Percentiles rank a stretch among this genome's conserved stretches.
Evolutionary conservation across 768 basidiomycete genomes (phyloP).

Genomic region (Lactarius quietus): DNA sequence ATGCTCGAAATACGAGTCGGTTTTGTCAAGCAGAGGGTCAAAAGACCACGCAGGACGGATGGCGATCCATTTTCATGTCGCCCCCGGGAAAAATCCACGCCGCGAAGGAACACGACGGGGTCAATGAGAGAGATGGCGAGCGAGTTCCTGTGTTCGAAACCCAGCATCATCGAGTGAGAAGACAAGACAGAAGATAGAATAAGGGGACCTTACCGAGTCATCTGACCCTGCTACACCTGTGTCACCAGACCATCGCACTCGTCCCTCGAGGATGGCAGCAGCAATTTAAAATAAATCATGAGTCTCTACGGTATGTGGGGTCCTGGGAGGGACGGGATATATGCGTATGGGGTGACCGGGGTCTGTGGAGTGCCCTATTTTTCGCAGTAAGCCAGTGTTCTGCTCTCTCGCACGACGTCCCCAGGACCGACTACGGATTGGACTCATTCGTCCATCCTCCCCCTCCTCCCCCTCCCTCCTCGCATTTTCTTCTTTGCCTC

Average conservation of each 20-base stretch:
- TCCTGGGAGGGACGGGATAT: neutral
- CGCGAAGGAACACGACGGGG: constrained; percentile 51
- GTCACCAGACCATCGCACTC: neutral
- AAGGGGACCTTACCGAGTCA: neutral
- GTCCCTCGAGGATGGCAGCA: neutral
- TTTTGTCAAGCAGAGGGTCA: constrained; percentile 62
- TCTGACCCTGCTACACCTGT: neutral
- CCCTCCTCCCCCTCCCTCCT: constrained; percentile 5
- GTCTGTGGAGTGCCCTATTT: neutral
- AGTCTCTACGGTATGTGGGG: neutral
- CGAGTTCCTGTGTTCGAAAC: constrained; percentile 29
- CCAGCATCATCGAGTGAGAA: neutral
- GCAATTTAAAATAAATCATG: neutral
- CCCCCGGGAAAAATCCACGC: constrained; percentile 35
- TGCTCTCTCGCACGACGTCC: constrained; percentile 20
- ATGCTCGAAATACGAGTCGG: constrained; percentile 86
- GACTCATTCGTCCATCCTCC: constrained; percentile 25
- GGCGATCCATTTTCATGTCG: constrained; percentile 41
- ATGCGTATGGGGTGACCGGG: constrained; percentile 4
- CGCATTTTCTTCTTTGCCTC: constrained; percentile 16
- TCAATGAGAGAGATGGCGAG: constrained; percentile 48
- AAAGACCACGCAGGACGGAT: constrained; percentile 60
- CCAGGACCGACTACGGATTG: constrained; percentile 28
- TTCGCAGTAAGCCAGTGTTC: neutral
- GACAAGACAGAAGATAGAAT: neutral